Base-by-base conservation (phyloP, 2,329 filamentous ascomycete species). In the Ceratocystis ficicola region DNA sequence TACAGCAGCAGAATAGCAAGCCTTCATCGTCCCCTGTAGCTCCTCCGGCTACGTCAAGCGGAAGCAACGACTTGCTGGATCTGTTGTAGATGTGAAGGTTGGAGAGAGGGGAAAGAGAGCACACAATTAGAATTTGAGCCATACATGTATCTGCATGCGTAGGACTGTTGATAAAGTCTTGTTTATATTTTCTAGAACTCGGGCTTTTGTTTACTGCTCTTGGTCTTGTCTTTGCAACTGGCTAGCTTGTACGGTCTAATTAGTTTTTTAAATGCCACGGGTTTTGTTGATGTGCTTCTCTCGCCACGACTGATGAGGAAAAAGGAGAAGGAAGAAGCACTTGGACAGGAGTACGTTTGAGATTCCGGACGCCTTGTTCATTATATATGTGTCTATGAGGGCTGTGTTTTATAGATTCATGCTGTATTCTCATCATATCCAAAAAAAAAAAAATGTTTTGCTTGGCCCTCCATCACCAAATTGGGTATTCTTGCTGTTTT, bases 31-130 rank as follows among this genome's bases (percentile, higher is more conserved):
- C 68, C 41, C 64, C 67, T 64, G 57, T 68, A 76, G 75, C 65
- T 32, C n/a, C 66, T 8, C 63, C 63, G 46, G 44, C 50, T 57
- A 50, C 50, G 6, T 46, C 71, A 75, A 69, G 77, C 78, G 69
- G 74, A 77, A 67, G 63, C 36, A 65, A 67, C 68, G 86, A 89
- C 74, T 75, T 88, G 70, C 69, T 79, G 68, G 76, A 76, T 44
- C 69, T 79, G 68, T 72, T 79, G 69, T 79, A 77, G 36, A 36
- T 55, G 48, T 36, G 30, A 44, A 25, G 36, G 36, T 15, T 44
- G 25, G 15, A 64, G 32, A n/a, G 22, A 41, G 10, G 36, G 36
- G 36, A 15, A 41, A 41, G 36, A 41, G 22, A n/a, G 17, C 17
- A 32, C 32, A n/a, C 30, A 8, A 28, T 36, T 57, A 17, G 30